Evolutionary conservation across 176 grass and related monocot genomes (phyloP).

Genomic region (Musa troglodytarum): DNA sequence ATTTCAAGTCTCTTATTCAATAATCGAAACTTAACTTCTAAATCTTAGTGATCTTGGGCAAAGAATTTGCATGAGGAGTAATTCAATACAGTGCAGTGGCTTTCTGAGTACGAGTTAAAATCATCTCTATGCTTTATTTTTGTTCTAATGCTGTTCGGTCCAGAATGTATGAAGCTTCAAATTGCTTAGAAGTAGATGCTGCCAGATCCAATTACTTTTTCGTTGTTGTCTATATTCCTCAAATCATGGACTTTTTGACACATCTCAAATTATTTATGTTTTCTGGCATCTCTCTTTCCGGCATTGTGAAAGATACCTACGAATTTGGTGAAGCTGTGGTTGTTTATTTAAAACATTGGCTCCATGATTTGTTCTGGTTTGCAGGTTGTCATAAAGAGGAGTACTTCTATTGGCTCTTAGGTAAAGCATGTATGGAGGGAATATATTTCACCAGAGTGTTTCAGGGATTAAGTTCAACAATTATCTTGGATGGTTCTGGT

Average conservation of each 20-base stretch:
- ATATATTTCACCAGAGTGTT: conserved; percentile 51
- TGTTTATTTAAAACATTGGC: background rate
- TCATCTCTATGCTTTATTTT: background rate
- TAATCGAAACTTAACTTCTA: background rate
- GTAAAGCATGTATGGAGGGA: conserved; percentile 68
- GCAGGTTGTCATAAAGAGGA: conserved; percentile 69
- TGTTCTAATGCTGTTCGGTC: background rate
- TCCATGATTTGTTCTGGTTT: background rate
- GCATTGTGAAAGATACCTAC: background rate
- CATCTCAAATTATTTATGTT: background rate
- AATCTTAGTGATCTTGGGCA: too few species aligned
- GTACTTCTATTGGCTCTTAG: conserved; percentile 73
- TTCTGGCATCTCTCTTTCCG: background rate
- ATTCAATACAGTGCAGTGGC: background rate
- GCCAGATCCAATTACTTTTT: background rate
- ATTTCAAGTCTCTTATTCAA: background rate
- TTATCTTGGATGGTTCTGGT: background rate
- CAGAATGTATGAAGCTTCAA: background rate
- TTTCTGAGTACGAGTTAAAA: background rate
- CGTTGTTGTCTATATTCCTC: background rate
- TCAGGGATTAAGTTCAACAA: conserved; percentile 23
- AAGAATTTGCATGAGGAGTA: background rate
- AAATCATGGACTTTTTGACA: background rate
- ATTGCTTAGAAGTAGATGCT: background rate
- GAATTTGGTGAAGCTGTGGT: background rate